Evolutionary conservation across 306 rosid genomes (phyloP), one percentile per base, ranked within the genome.

Genomic region (Purshia tridentata): DNA sequence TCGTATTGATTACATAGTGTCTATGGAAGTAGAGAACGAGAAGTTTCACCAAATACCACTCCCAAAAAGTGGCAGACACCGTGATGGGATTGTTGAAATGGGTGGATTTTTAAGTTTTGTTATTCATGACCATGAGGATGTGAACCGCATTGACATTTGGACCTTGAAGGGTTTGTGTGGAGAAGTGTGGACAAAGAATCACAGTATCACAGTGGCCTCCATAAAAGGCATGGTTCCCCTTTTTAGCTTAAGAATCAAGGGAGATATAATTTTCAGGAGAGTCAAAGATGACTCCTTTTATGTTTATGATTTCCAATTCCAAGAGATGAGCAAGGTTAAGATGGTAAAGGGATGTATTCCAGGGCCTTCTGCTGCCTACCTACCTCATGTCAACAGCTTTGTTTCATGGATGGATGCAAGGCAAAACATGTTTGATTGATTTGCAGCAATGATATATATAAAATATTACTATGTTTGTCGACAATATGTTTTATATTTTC

Each of bases 301-400:
- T 54, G 44, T 69, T 18, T 86, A 83, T 59, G 79, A 81, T 42
- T 86, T 83, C 69, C 59, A 76, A 16, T 70, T 69, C 15, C 76
- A 73, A 41, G 53, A 71, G 72, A 78, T 86, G 79, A 78, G 40
- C 40, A 55, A 63, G 67, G 69, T 81, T 49, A 77, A 73, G 49
- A 51, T 51, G 77, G 40, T 22, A 15, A 44, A 42, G 0, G 72
- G 67, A 4, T 6, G 73, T 9, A 8, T 78, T 10, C 61, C 39
- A 10, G 7, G 8, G 37, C 23, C 57, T 0, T 39, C 75, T 1
- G 41, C 8, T n/a, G 45, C 73, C 3, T 48, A 5, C 65, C 70
- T 81, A 4, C 82, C 84, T 50, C 90, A 86, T 73, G 85, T 83
- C 74, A 83, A 83, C 75, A 78, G 84, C 78, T 77, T 83, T 64